These are phyloP conservation scores for Rosa persica DNA, from an alignment of 306 rosid genomes.

Conservation along the genomic window DNA sequence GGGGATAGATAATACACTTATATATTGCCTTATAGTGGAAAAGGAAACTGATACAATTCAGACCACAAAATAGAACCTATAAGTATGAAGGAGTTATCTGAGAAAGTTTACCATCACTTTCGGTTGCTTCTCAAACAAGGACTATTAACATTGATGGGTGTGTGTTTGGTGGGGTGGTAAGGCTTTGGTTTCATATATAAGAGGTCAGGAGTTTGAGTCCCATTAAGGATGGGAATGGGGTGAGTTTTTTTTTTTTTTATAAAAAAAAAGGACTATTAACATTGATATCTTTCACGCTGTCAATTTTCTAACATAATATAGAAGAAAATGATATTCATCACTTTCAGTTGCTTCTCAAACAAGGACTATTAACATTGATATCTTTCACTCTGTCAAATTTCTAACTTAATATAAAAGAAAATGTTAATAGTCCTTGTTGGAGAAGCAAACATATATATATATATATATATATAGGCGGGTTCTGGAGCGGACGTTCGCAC, in stretches of 20 bases:
- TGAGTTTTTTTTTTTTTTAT: too few relatives aligned
- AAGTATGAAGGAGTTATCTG: neutral
- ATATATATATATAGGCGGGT: too few relatives aligned
- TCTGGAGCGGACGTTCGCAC: too few relatives aligned
- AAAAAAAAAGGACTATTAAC: neutral
- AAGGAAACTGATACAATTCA: neutral
- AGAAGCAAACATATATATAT: too few relatives aligned
- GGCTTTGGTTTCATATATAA: too few relatives aligned
- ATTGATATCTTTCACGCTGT: neutral
- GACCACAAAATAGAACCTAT: neutral
- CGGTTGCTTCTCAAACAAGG: neutral
- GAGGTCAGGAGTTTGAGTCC: too few relatives aligned
- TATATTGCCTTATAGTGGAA: neutral
- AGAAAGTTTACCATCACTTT: neutral
- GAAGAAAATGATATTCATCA: too few relatives aligned
- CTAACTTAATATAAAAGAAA: neutral
- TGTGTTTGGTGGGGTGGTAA: too few relatives aligned
- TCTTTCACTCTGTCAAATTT: neutral
- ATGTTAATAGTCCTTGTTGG: too few relatives aligned
- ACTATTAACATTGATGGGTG: neutral
- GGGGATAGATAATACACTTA: neutral
- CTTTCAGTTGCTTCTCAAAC: too few relatives aligned
- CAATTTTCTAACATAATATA: neutral
- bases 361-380: neutral
- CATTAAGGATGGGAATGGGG: too few relatives aligned